Evolutionary conservation across 345 rosid species (phyloP).

Genomic region (Eucalyptus pauciflora): DNA sequence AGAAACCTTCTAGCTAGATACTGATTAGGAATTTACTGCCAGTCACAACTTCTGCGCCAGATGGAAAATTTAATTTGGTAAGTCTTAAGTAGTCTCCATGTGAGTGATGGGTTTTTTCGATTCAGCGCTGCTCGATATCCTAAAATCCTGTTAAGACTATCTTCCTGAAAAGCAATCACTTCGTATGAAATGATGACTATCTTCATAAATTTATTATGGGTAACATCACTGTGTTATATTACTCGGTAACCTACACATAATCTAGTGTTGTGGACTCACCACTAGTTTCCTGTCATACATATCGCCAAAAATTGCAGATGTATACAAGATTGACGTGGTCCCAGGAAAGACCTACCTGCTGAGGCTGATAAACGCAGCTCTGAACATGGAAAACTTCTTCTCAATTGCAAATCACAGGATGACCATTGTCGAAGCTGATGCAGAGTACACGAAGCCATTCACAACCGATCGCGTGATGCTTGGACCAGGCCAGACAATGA

Average conservation of each 20-base stretch:
- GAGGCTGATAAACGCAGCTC: constrained; percentile 65
- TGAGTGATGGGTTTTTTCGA: background rate
- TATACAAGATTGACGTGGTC: constrained; percentile 43
- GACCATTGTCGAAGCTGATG: constrained; percentile 77
- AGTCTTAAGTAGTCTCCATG: background rate
- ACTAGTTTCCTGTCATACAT: background rate
- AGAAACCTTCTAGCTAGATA: background rate
- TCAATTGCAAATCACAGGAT: constrained; percentile 69
- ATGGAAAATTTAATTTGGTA: background rate
- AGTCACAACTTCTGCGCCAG: background rate
- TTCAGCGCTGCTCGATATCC: background rate
- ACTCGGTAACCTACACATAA: background rate
- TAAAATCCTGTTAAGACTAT: background rate
- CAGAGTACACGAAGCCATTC: constrained; percentile 72
- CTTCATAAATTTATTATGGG: background rate
- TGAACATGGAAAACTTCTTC: constrained; percentile 80
- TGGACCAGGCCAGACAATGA: constrained; percentile 87
- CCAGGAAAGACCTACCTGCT: constrained; percentile 66
- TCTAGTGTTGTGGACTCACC: background rate
- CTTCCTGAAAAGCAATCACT: background rate
- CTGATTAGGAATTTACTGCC: background rate
- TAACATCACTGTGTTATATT: background rate
- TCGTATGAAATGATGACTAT: background rate
- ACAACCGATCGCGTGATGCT: constrained; percentile 63
- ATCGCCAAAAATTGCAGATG: constrained; percentile 31